phyloP scores from a whole-genome alignment of 2,329 filamentous ascomycete species.

The Aspergillus sp. region DNA sequence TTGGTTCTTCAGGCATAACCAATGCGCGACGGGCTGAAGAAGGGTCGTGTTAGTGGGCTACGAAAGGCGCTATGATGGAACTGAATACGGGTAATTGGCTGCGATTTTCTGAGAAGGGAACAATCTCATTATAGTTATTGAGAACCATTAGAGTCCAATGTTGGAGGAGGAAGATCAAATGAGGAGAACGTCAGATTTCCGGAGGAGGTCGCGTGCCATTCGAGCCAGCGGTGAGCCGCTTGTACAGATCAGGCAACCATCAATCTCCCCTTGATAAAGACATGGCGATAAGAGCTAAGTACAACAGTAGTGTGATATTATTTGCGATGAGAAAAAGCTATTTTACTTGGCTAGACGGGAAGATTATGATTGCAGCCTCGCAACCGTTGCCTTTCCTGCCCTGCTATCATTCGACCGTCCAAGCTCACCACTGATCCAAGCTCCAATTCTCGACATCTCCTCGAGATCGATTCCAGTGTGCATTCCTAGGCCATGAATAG shows the following conservation, averaged over 20 bases:
- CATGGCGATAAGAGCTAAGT: not conserved
- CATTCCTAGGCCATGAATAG: constrained; percentile 63
- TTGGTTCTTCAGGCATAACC: constrained; percentile 35
- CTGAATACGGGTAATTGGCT: not conserved
- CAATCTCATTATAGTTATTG: constrained; percentile 6
- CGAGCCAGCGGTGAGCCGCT: constrained; percentile 8
- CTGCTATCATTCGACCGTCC: constrained; percentile 58
- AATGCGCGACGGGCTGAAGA: not conserved
- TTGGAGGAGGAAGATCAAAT: not conserved
- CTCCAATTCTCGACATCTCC: constrained; percentile 59
- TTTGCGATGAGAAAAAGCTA: not conserved
- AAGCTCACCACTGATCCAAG: constrained; percentile 60
- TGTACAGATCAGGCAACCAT: not conserved
- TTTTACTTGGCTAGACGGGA: not conserved
- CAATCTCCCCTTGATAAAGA: not conserved
- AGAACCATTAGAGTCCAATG: not conserved
- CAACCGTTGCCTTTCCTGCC: constrained; percentile 57
- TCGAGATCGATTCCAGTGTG: constrained; percentile 63
- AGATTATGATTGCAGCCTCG: constrained; percentile 36
- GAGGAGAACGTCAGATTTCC: not conserved
- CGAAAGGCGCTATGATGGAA: not conserved
- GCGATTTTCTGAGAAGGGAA: not conserved
- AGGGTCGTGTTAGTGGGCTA: constrained; percentile 10
- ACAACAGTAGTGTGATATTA: not conserved
- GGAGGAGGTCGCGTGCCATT: constrained; percentile 10